Conservation (phyloP, 2,329 filamentous ascomycete genomes). For the Diaporthe nobilis region DNA sequence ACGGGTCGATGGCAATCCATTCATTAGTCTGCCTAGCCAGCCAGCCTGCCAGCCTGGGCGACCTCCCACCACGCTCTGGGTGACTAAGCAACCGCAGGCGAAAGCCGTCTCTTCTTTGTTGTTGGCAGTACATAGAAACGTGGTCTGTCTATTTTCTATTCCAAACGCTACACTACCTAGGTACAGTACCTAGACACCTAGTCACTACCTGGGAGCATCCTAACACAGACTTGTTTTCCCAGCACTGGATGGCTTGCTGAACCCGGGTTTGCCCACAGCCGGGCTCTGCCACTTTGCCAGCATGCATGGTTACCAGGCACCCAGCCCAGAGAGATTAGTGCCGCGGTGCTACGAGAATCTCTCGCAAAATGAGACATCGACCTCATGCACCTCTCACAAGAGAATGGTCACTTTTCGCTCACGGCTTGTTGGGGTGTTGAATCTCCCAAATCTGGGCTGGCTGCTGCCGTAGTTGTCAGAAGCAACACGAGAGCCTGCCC, state of each 20-base stretch:
- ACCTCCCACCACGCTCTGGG: too few relatives aligned
- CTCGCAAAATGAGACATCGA: background rate
- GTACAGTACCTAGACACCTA: too few relatives aligned
- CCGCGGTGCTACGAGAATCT: background rate
- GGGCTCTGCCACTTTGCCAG: background rate
- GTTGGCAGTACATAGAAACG: background rate
- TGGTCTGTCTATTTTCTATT: background rate
- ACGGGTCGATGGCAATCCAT: conserved; percentile 22
- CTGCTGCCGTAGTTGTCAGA: background rate
- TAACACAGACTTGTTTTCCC: background rate
- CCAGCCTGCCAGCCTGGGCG: background rate
- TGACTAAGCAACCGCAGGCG: background rate
- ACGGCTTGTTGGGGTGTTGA: background rate
- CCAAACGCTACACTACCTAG: background rate
- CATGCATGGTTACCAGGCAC: background rate
- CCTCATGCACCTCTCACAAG: background rate
- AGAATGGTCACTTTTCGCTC: background rate
- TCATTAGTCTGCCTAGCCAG: conserved; percentile 10
- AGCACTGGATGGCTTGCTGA: background rate
- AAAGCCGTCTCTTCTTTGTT: background rate
- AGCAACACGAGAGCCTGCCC: background rate
- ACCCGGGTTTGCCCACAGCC: background rate
- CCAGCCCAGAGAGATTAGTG: too few relatives aligned
- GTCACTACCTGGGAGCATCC: too few relatives aligned
- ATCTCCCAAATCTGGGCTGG: background rate